Percentiles rank a stretch among this genome's conserved stretches.
Evolutionary conservation across 2,329 filamentous ascomycete genomes (phyloP).

Genomic region (Epichloe aotearoae): DNA sequence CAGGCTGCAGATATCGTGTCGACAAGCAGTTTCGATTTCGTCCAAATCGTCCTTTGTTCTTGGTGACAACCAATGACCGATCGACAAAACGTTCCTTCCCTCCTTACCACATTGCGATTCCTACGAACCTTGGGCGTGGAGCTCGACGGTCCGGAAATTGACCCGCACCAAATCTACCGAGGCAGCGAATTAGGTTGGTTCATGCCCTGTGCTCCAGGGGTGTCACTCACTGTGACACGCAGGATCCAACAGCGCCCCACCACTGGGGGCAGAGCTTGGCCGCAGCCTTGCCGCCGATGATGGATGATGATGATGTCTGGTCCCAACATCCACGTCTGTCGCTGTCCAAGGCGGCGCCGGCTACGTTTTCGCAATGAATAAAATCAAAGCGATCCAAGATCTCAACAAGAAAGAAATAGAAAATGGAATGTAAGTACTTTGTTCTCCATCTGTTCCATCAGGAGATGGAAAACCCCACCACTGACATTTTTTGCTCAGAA

Average conservation of each 20-base stretch:
- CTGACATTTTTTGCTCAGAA: slow-evolving; percentile 32
- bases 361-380: slow-evolving; percentile 55
- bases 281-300: slow-evolving; percentile 7
- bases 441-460: not conserved
- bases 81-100: not conserved
- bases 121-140: not conserved
- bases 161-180: slow-evolving; percentile 14
- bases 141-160: slow-evolving; percentile 21
- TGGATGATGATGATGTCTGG: not conserved
- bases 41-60: not conserved
- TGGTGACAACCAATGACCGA: not conserved
- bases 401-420: slow-evolving; percentile 94
- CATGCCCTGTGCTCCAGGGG: not conserved
- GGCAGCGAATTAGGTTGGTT: not conserved
- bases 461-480: slow-evolving; percentile 1
- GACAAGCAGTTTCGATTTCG: not conserved
- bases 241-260: not conserved
- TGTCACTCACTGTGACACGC: not conserved
- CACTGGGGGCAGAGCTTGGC: not conserved
- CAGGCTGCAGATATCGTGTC: not conserved
- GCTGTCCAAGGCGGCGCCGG: not conserved
- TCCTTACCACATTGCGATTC: not conserved
- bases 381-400: slow-evolving; percentile 80
- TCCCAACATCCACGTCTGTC: not conserved
- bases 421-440: slow-evolving; percentile 57